Evolutionary conservation across 2,329 filamentous ascomycete species (phyloP).

Genomic region (Davidsoniella virescens): DNA sequence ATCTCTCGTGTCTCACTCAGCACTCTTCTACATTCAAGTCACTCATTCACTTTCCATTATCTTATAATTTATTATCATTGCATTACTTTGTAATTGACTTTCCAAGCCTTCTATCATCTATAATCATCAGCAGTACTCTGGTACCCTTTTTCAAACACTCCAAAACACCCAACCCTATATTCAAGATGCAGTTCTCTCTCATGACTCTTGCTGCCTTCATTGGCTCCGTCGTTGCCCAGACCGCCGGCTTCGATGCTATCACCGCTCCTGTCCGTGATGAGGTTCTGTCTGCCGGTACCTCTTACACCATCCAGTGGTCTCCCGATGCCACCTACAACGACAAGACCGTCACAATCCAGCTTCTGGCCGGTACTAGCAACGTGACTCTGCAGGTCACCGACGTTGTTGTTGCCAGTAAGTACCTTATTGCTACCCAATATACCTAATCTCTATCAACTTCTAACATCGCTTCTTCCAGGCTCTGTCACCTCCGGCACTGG

Average conservation of each 20-base stretch:
- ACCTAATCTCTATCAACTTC: neutral
- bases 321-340: conserved; percentile 25
- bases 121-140: conserved; percentile 3
- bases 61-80: neutral
- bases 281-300: conserved; percentile 30
- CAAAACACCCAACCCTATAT: conserved; percentile 13
- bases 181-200: conserved; percentile 38
- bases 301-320: conserved; percentile 35
- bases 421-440: neutral
- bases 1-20: conserved; percentile 4
- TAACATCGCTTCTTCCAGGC: conserved; percentile 20
- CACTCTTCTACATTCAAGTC: conserved; percentile 8
- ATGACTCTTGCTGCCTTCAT: conserved; percentile 31
- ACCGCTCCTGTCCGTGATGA: conserved; percentile 28
- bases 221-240: conserved; percentile 37
- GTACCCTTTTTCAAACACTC: neutral
- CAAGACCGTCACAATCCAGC: conserved; percentile 32
- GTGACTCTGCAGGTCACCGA: conserved; percentile 22
- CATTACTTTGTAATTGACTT: neutral
- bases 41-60: conserved; percentile 5
- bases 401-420: conserved; percentile 34
- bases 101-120: neutral
- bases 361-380: conserved; percentile 35
- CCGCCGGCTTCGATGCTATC: conserved; percentile 39
- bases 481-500: conserved; percentile 29